These are phyloP conservation scores for Boletus nobilissimus DNA, from an alignment of 1,284 basidiomycete genomes.

Conservation along the genomic window DNA sequence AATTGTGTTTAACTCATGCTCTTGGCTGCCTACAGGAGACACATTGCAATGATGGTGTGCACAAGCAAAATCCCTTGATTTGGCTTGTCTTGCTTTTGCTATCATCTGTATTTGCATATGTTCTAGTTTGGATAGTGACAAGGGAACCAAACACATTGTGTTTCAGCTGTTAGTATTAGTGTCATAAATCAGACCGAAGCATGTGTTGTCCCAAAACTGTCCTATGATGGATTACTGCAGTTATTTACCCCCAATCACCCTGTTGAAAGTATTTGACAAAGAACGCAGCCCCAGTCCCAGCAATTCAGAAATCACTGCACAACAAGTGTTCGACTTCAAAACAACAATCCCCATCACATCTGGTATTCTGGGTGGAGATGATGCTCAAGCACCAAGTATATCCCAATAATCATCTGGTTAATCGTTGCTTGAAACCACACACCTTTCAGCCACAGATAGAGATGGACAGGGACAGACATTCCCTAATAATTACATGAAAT, in stretches of 20 bases:
- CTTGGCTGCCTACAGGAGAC: not conserved
- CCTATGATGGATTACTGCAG: not conserved
- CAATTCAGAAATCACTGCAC: not conserved
- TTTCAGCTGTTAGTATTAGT: not conserved
- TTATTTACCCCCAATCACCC: not conserved
- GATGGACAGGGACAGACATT: too few species aligned
- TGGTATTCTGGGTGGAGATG: not conserved
- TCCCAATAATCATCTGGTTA: not conserved
- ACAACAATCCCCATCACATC: too few species aligned
- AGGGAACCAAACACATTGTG: too few species aligned
- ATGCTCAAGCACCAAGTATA: not conserved
- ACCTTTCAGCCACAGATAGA: not conserved
- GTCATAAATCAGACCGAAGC: not conserved
- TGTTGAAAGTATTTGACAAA: not conserved
- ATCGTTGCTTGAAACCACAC: not conserved
- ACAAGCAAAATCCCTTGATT: too few species aligned
- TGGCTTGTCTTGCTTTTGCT: too few species aligned
- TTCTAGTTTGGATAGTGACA: too few species aligned
- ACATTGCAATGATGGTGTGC: too few species aligned
- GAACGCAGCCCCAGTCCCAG: not conserved
- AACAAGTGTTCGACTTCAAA: not conserved
- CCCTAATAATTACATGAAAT: too few species aligned
- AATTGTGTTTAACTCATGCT: not conserved
- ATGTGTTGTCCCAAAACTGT: too few species aligned
- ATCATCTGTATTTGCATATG: too few species aligned